Percentiles rank a stretch among this genome's conserved stretches.
Conservation (phyloP, 2,329 filamentous ascomycete species). For the Aotearoamyces nothofagi region DNA sequence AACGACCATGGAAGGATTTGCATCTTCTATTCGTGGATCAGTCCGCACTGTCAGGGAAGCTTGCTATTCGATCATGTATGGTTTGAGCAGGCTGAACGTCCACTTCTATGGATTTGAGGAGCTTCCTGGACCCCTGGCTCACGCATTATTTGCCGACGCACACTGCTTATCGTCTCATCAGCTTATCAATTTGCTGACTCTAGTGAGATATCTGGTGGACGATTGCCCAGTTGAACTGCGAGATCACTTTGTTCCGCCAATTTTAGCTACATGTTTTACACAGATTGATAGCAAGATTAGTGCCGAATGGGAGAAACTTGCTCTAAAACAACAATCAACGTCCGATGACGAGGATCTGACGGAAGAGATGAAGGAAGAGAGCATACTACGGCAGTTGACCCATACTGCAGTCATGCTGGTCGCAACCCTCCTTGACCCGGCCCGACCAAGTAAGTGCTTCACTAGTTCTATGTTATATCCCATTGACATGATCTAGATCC, state of each 20-base stretch:
- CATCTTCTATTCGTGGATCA: constrained; percentile 80
- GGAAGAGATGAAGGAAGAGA: constrained; percentile 97
- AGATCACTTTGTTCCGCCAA: constrained; percentile 67
- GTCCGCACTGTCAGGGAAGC: constrained; percentile 84
- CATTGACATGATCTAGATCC: constrained; percentile 9
- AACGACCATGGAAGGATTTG: constrained; percentile 79
- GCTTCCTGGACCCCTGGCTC: constrained; percentile 67
- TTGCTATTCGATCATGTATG: constrained; percentile 87
- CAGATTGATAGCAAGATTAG: constrained; percentile 82
- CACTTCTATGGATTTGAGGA: constrained; percentile 86
- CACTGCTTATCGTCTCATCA: constrained; percentile 80
- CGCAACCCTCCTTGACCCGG: constrained; percentile 72
- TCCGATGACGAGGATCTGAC: constrained; percentile 65
- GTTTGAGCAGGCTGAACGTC: constrained; percentile 73
- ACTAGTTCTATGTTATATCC: constrained; percentile 1
- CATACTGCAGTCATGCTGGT: constrained; percentile 88
- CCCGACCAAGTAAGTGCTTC: constrained; percentile 39
- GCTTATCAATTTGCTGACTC: constrained; percentile 79
- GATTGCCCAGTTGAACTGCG: constrained; percentile 74
- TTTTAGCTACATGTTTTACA: constrained; percentile 67
- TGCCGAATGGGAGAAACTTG: constrained; percentile 71
- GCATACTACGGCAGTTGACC: constrained; percentile 82
- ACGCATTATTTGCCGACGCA: constrained; percentile 72
- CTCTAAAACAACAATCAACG: constrained; percentile 41
- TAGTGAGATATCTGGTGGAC: constrained; percentile 79